Evolutionary conservation across 805 yeast genomes (phyloP).

Genomic region (Ogataea methanolica): DNA sequence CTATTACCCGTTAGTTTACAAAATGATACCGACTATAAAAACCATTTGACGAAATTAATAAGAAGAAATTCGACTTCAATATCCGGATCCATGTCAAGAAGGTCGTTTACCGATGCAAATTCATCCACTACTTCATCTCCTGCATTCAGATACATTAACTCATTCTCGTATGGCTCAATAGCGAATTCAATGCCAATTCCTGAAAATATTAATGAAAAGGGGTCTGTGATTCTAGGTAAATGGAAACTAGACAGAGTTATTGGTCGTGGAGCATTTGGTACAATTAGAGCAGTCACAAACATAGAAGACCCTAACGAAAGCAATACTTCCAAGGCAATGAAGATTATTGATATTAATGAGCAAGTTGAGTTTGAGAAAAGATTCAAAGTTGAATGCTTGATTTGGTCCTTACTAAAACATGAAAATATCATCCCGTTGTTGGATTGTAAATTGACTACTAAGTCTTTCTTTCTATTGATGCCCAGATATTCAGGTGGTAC

Average conservation of each 20-base stretch:
- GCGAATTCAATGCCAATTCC: conserved; percentile 6
- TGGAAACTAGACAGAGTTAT: conserved; percentile 64
- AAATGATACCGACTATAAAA: conserved; percentile 26
- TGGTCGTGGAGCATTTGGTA: conserved; percentile 91
- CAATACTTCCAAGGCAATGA: conserved; percentile 21
- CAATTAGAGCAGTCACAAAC: conserved; percentile 43
- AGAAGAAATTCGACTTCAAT: conserved; percentile 21
- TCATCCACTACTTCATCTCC: conserved; percentile 18
- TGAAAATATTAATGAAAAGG: conserved; percentile 51
- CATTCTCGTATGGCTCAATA: conserved; percentile 13
- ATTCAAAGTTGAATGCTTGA: conserved; percentile 63
- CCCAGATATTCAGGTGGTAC: conserved; percentile 72
- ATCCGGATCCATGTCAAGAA: not conserved
- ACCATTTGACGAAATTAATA: conserved; percentile 27
- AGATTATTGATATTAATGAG: conserved; percentile 29
- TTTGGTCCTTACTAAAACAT: conserved; percentile 72
- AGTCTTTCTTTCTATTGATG: conserved; percentile 64
- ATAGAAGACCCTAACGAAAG: conserved; percentile 9
- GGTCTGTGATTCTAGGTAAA: conserved; percentile 54
- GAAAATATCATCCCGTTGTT: conserved; percentile 59
- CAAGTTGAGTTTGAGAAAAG: conserved; percentile 46
- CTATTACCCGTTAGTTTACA: conserved; percentile 24
- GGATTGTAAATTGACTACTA: conserved; percentile 55
- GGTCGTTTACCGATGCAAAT: conserved; percentile 1
- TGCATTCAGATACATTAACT: conserved; percentile 18